phyloP scores from a whole-genome alignment of 2,329 filamentous ascomycete genomes.

The Cadophora gregata region DNA sequence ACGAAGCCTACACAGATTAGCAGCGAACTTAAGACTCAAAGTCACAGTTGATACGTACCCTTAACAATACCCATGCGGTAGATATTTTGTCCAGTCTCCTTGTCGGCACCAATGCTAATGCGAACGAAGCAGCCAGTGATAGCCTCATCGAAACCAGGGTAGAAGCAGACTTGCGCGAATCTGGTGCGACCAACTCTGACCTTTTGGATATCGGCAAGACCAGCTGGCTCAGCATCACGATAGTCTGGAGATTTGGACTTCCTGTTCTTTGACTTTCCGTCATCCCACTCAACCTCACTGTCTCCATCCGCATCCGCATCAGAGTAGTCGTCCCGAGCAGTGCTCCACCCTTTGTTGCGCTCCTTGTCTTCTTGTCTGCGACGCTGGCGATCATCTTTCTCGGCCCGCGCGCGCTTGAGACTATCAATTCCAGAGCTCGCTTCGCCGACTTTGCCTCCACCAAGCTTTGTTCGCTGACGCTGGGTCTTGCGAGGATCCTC shows the following conservation, averaged over 20 bases:
- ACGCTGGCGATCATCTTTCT: conserved; percentile 68
- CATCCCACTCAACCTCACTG: conserved; percentile 81
- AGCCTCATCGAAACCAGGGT: conserved; percentile 83
- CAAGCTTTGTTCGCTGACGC: conserved; percentile 71
- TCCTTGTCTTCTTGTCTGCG: conserved; percentile 67
- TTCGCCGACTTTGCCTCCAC: conserved; percentile 70
- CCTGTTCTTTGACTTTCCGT: conserved; percentile 55
- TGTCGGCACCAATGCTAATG: conserved; percentile 80
- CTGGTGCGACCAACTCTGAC: conserved; percentile 83
- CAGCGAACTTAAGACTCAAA: conserved; percentile 16
- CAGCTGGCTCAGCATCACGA: conserved; percentile 67
- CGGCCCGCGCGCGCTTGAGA: conserved; percentile 64
- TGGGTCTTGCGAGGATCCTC: conserved; percentile 77
- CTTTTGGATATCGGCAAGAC: conserved; percentile 82
- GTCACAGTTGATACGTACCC: conserved; percentile 55
- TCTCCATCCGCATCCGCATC: conserved; percentile 72
- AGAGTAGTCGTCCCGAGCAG: conserved; percentile 57
- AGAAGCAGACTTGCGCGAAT: conserved; percentile 92
- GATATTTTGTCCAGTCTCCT: conserved; percentile 71
- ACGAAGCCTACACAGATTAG: conserved; percentile 67
- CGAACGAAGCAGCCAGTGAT: conserved; percentile 86
- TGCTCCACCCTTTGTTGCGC: conserved; percentile 55
- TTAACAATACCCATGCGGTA: conserved; percentile 93
- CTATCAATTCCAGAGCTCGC: conserved; percentile 76
- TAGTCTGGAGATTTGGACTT: conserved; percentile 51